Percentiles rank a stretch among this genome's conserved stretches.
Evolutionary conservation across 768 basidiomycete genomes (phyloP).

Genomic region (Pholiota microspora): DNA sequence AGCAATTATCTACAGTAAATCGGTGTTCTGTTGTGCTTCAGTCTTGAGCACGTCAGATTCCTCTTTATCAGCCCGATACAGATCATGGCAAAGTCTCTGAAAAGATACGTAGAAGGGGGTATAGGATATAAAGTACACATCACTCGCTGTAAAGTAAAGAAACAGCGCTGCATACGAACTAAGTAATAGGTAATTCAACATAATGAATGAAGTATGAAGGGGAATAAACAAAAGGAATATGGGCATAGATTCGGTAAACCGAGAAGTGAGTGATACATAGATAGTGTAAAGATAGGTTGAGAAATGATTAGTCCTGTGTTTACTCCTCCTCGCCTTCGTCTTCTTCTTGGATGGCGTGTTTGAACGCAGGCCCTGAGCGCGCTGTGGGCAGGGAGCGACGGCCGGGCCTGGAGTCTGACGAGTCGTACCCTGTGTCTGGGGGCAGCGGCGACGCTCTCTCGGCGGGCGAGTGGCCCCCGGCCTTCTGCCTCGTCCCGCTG

Average conservation of each 20-base stretch:
- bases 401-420: conserved; percentile 48
- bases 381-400: conserved; percentile 67
- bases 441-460: conserved; percentile 63
- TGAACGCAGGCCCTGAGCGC: conserved; percentile 72
- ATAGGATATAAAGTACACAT: conserved; percentile 8
- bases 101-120: background rate
- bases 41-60: too few relatives aligned
- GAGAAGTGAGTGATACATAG: background rate
- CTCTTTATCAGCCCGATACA: too few relatives aligned
- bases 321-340: conserved; percentile 82
- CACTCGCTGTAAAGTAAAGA: background rate
- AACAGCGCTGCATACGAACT: background rate
- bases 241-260: background rate
- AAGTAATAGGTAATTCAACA: background rate
- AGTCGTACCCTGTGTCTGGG: conserved; percentile 45
- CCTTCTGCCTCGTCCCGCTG: conserved; percentile 39
- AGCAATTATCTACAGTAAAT: too few relatives aligned
- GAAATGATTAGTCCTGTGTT: conserved; percentile 8
- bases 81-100: background rate
- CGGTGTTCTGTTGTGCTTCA: too few relatives aligned
- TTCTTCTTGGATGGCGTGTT: conserved; percentile 77
- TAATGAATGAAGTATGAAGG: conserved; percentile 8
- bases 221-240: conserved; percentile 8
- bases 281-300: conserved; percentile 7
- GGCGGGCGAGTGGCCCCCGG: conserved; percentile 52